Evolutionary conservation across 306 rosid species (phyloP).

Genomic region (Gastrolobium villosum): DNA sequence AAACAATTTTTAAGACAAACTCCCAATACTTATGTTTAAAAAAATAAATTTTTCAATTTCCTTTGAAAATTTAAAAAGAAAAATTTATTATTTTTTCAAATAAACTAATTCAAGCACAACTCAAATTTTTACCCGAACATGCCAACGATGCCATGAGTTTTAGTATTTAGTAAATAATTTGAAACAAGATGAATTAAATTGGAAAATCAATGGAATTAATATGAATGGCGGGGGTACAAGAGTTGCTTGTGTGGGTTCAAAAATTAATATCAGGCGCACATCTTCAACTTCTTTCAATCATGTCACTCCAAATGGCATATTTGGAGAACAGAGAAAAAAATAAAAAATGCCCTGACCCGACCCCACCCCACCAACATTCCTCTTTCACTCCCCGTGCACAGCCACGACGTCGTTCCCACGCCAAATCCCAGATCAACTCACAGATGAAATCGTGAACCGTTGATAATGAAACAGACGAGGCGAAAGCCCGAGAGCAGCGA

Average conservation of each 20-base stretch:
- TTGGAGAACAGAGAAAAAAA: conserved; percentile 34
- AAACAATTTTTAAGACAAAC: too few relatives aligned
- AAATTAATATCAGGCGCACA: conserved; percentile 17
- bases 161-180: background rate
- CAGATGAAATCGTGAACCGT: conserved; percentile 91
- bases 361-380: conserved; percentile 45
- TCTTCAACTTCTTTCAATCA: background rate
- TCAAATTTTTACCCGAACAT: too few relatives aligned
- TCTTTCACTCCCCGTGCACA: background rate
- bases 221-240: background rate
- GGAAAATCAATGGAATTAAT: conserved; percentile 26
- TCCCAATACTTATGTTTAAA: too few relatives aligned
- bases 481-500: conserved; percentile 88
- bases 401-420: conserved; percentile 47
- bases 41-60: too few relatives aligned
- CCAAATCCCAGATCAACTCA: background rate
- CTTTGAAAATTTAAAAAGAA: too few relatives aligned
- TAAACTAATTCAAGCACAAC: too few relatives aligned
- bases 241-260: background rate
- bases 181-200: background rate
- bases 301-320: conserved; percentile 30
- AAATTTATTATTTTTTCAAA: too few relatives aligned
- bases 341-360: conserved; percentile 42
- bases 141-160: too few relatives aligned
- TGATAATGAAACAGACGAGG: conserved; percentile 82